Evolutionary conservation across 2,329 filamentous ascomycete species (phyloP).

Genomic region (Coniochaeta hoffmannii): DNA sequence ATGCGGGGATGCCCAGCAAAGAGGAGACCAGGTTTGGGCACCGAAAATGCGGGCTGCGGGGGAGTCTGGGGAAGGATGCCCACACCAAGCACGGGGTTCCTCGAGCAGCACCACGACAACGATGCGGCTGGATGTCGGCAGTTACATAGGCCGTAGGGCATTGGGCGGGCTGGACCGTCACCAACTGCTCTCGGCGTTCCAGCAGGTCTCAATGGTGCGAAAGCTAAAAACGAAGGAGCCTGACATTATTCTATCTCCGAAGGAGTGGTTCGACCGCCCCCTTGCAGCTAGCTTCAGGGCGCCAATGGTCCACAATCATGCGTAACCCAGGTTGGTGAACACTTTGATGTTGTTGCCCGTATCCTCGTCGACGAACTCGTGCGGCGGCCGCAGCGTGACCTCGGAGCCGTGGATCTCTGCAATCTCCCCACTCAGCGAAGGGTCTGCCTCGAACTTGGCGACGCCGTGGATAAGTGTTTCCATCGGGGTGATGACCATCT

Average conservation of each 20-base stretch:
- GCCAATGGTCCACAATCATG: neutral
- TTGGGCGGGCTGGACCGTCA: neutral
- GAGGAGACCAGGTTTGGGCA: neutral
- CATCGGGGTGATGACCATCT: slow-evolving; percentile 45
- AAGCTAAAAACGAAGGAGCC: neutral
- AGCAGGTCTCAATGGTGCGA: neutral
- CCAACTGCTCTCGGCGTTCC: neutral
- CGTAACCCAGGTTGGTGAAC: slow-evolving; percentile 40
- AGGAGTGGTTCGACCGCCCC: neutral
- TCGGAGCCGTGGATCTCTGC: slow-evolving; percentile 43
- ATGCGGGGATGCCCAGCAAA: neutral
- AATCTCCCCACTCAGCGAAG: slow-evolving; percentile 33
- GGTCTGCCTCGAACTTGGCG: slow-evolving; percentile 30
- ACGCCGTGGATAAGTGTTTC: slow-evolving; percentile 36
- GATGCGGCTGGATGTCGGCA: neutral
- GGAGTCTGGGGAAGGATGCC: neutral
- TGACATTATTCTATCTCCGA: neutral
- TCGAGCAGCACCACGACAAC: neutral
- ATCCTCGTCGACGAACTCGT: slow-evolving; percentile 39
- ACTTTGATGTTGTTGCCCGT: slow-evolving; percentile 36
- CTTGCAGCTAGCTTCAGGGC: too few species aligned
- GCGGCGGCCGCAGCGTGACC: slow-evolving; percentile 37
- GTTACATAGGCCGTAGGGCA: neutral
- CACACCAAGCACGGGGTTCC: neutral
- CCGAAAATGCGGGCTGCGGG: neutral